phyloP scores from a whole-genome alignment of 1,139 yeast genomes.

The Blastobotrys proliferans region DNA sequence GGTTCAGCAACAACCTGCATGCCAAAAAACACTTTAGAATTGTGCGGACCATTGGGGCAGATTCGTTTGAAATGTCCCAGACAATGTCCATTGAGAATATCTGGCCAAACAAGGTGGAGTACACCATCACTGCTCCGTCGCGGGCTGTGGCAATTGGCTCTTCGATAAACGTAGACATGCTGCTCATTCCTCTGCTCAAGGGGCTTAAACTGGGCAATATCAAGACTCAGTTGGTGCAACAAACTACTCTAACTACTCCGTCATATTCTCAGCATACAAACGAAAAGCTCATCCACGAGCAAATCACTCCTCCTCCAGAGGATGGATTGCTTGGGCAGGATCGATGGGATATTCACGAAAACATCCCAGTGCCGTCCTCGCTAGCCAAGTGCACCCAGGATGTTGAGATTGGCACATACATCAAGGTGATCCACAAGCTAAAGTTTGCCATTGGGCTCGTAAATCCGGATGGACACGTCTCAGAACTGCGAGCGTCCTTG shows the following conservation, averaged over 20 bases:
- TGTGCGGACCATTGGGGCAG: constrained; percentile 84
- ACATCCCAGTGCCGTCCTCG: constrained; percentile 63
- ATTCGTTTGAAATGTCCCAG: constrained; percentile 82
- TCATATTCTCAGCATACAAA: constrained; percentile 43
- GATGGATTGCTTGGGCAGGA: constrained; percentile 46
- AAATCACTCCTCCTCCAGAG: constrained; percentile 42
- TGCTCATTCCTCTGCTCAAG: constrained; percentile 74
- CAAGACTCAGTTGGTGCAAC: constrained; percentile 61
- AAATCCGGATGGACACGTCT: constrained; percentile 72
- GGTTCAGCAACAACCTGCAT: constrained; percentile 61
- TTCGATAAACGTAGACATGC: constrained; percentile 61
- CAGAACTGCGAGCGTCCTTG: constrained; percentile 71
- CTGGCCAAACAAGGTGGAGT: constrained; percentile 95
- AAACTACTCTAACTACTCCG: constrained; percentile 25
- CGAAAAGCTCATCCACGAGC: constrained; percentile 53
- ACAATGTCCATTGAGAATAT: constrained; percentile 92
- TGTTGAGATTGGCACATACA: constrained; percentile 53
- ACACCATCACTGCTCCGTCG: constrained; percentile 79
- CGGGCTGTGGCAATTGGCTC: constrained; percentile 92
- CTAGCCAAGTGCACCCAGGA: constrained; percentile 80
- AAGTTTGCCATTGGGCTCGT: constrained; percentile 59
- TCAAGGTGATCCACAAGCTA: constrained; percentile 68
- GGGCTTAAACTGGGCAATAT: constrained; percentile 75
- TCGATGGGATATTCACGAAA: constrained; percentile 69
- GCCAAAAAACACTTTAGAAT: constrained; percentile 74